Evolutionary conservation across 257 asterid genomes (phyloP).

Genomic region (Solanum etuberosum): DNA sequence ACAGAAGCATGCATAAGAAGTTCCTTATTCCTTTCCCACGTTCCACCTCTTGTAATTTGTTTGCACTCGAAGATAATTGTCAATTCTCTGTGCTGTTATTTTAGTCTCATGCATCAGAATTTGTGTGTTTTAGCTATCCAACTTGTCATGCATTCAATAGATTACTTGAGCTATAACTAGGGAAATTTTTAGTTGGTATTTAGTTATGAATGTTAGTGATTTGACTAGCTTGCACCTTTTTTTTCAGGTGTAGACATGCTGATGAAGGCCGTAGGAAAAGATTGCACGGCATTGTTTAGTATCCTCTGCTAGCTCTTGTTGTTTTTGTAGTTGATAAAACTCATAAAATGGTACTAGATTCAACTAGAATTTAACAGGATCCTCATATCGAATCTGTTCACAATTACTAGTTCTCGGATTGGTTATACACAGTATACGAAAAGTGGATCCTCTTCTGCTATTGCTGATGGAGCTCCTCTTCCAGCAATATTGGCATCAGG

Average conservation of each 20-base stretch:
- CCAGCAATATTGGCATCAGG: neutral
- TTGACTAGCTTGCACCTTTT: neutral
- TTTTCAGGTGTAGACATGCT: slow-evolving; percentile 69
- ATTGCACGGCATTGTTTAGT: slow-evolving; percentile 93
- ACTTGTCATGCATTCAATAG: neutral
- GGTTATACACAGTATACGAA: neutral
- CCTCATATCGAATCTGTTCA: neutral
- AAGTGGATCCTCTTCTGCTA: neutral
- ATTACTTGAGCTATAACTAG: neutral
- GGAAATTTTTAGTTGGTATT: neutral
- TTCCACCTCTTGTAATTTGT: neutral
- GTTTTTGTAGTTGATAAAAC: neutral
- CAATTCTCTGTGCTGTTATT: neutral
- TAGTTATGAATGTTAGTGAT: neutral
- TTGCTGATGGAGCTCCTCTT: neutral
- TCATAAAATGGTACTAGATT: neutral
- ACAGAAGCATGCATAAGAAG: neutral
- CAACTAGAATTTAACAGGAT: neutral
- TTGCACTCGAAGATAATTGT: neutral
- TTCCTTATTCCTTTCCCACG: neutral
- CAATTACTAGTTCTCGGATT: neutral
- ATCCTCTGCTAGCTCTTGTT: slow-evolving; percentile 37
- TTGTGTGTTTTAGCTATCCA: neutral
- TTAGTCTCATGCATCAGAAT: neutral
- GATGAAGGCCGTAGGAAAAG: slow-evolving; percentile 95